phyloP scores from a whole-genome alignment of 768 basidiomycete species.

The Tubosaeta sp. region DNA sequence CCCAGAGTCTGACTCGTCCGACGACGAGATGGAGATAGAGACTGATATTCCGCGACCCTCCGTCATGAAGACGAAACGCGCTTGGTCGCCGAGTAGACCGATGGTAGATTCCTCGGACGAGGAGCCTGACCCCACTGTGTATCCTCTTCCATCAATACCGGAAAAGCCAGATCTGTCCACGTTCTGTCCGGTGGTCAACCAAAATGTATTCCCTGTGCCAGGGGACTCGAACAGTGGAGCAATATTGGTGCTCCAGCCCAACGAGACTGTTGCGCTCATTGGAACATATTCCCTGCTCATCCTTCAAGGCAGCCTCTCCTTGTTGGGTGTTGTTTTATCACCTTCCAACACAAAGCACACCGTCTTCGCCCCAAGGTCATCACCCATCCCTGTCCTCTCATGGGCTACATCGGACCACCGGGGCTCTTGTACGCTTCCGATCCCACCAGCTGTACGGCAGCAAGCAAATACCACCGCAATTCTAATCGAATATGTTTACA shows the following conservation, averaged over 20 bases:
- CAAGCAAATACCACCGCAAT: slow-evolving; percentile 38
- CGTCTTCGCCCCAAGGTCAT: slow-evolving; percentile 74
- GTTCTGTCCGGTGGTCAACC: slow-evolving; percentile 41
- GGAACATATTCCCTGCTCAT: slow-evolving; percentile 63
- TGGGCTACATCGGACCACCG: slow-evolving; percentile 17
- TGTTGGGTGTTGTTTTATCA: slow-evolving; percentile 52
- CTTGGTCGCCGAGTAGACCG: slow-evolving; percentile 61
- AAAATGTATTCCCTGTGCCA: slow-evolving; percentile 31
- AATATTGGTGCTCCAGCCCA: slow-evolving; percentile 40
- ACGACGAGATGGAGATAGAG: slow-evolving; percentile 21
- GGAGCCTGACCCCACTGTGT: slow-evolving; percentile 5
- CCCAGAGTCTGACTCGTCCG: slow-evolving; percentile 27
- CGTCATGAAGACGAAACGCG: slow-evolving; percentile 28
- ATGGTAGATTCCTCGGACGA: slow-evolving; percentile 46
- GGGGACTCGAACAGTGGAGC: slow-evolving; percentile 11
- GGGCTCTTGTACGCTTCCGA: slow-evolving; percentile 11
- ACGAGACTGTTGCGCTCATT: slow-evolving; percentile 60
- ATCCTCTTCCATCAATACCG: not conserved
- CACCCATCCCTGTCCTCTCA: slow-evolving; percentile 63
- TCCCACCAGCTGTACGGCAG: slow-evolving; percentile 11
- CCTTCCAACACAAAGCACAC: slow-evolving; percentile 40
- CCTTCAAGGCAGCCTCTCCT: slow-evolving; percentile 53
- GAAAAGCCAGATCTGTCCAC: slow-evolving; percentile 39
- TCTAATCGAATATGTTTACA: slow-evolving; percentile 52
- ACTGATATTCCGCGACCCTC: slow-evolving; percentile 14